A percentile compares a stretch with the other conserved stretches of the same genome.
Evolutionary conservation across 2,329 filamentous ascomycete genomes (phyloP).

Genomic region (Ophiocordyceps camponoti-rufipedis): DNA sequence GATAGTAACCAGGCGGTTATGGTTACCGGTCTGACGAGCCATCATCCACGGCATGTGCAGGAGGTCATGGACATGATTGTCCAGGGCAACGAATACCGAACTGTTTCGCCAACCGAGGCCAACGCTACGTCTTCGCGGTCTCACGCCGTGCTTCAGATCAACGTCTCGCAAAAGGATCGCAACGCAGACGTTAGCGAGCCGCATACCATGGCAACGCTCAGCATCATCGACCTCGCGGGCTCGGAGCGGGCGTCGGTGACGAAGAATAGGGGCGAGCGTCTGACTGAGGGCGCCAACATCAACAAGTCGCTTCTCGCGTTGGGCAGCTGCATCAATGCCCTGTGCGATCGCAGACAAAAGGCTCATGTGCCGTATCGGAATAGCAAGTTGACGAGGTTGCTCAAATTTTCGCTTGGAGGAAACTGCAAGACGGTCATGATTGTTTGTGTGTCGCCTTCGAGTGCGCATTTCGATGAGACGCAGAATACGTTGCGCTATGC

Average conservation of each 20-base stretch:
- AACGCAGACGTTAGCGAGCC: constrained; percentile 87
- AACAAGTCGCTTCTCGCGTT: constrained; percentile 93
- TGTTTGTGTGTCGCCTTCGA: constrained; percentile 92
- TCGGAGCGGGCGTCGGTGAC: constrained; percentile 93
- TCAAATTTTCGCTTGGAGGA: constrained; percentile 93
- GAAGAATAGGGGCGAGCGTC: constrained; percentile 81
- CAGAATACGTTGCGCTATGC: constrained; percentile 96
- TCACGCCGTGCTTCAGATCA: constrained; percentile 93
- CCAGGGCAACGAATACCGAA: constrained; percentile 80
- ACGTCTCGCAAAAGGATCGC: constrained; percentile 81
- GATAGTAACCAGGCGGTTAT: constrained; percentile 88
- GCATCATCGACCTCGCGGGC: constrained; percentile 92
- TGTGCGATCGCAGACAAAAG: constrained; percentile 79
- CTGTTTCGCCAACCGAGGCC: constrained; percentile 90
- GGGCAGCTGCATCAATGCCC: constrained; percentile 93
- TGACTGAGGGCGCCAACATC: constrained; percentile 94
- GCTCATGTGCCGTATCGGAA: constrained; percentile 96
- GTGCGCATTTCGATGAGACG: constrained; percentile 92
- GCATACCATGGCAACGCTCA: constrained; percentile 93
- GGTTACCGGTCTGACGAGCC: constrained; percentile 77
- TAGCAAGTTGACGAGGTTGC: constrained; percentile 83
- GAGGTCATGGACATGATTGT: constrained; percentile 99
- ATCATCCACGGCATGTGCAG: constrained; percentile 77
- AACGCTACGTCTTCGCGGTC: constrained; percentile 96
- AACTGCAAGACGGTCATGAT: constrained; percentile 99